phyloP scores from a whole-genome alignment of 139 green algal species.

The Coelastrella sp. region DNA sequence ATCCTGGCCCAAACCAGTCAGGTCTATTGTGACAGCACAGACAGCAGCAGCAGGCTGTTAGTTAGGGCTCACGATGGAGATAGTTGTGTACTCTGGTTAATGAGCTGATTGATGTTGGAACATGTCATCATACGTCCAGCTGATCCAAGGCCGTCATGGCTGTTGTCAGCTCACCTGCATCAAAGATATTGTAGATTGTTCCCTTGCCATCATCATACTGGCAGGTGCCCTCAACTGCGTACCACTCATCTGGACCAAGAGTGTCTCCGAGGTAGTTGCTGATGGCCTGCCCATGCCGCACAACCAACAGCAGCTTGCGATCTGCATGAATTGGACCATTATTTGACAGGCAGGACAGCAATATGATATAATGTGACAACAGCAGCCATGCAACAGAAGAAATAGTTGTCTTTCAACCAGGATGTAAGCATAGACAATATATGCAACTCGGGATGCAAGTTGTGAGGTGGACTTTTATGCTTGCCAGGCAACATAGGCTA shows the following conservation, averaged over 20 bases:
- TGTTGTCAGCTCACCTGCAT: constrained; percentile 66
- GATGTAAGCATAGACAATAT: no score
- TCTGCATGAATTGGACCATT: constrained; percentile 48
- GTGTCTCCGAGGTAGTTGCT: constrained; percentile 70
- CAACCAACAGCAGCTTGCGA: constrained; percentile 71
- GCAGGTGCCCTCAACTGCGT: constrained; percentile 66
- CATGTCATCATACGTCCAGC: background rate
- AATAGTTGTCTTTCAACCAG: no score
- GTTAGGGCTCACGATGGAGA: no score
- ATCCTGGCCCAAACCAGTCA: constrained; percentile 63
- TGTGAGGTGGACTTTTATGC: background rate
- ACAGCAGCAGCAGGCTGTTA: background rate
- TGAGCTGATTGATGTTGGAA: background rate
- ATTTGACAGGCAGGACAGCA: background rate
- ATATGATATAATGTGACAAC: no score
- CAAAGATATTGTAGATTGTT: constrained; percentile 66
- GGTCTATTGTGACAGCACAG: constrained; percentile 43
- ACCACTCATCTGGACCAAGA: constrained; percentile 76
- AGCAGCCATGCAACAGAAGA: no score
- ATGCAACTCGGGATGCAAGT: background rate
- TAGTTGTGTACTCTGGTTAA: no score
- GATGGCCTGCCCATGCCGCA: constrained; percentile 74
- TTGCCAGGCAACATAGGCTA: background rate
- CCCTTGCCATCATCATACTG: constrained; percentile 62
- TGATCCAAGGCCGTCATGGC: constrained; percentile 66